phyloP scores from a whole-genome alignment of 202 grass and related monocot genomes.

The Saccharum hybrid region DNA sequence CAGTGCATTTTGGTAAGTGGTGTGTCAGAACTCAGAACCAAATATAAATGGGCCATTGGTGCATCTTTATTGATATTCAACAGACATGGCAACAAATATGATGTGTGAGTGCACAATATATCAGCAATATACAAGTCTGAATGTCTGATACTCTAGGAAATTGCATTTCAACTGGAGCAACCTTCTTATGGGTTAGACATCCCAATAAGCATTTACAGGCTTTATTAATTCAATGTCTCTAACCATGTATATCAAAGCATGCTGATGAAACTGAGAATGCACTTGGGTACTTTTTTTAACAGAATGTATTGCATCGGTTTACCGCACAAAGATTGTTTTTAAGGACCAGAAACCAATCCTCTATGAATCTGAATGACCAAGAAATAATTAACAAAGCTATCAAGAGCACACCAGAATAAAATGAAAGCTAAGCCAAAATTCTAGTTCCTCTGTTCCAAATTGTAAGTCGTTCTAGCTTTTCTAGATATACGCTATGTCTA shows the following conservation, averaged over 20 bases:
- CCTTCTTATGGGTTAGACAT: neutral
- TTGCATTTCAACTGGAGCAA: neutral
- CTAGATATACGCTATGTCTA: neutral
- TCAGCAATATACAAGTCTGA: neutral
- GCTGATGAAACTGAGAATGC: conserved; percentile 1
- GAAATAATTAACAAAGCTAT: neutral
- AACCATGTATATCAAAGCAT: neutral
- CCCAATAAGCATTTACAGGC: neutral
- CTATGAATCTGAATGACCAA: neutral
- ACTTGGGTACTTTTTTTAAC: neutral
- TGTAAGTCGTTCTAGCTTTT: no score
- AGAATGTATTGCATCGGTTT: conserved; percentile 1
- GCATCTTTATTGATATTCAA: neutral
- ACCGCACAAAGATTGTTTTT: neutral
- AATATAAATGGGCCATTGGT: neutral
- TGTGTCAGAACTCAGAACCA: neutral
- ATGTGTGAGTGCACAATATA: neutral
- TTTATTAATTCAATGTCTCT: neutral
- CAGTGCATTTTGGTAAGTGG: neutral
- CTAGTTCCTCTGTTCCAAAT: no score
- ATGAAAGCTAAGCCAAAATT: conserved; percentile 15
- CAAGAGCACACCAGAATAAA: neutral
- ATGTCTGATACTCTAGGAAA: neutral
- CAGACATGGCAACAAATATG: conserved; percentile 1
- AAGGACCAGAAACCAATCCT: neutral